These are phyloP conservation scores for Aspergillus sojae DNA, from an alignment of 2,329 filamentous ascomycete species.

Conservation along the genomic window DNA sequence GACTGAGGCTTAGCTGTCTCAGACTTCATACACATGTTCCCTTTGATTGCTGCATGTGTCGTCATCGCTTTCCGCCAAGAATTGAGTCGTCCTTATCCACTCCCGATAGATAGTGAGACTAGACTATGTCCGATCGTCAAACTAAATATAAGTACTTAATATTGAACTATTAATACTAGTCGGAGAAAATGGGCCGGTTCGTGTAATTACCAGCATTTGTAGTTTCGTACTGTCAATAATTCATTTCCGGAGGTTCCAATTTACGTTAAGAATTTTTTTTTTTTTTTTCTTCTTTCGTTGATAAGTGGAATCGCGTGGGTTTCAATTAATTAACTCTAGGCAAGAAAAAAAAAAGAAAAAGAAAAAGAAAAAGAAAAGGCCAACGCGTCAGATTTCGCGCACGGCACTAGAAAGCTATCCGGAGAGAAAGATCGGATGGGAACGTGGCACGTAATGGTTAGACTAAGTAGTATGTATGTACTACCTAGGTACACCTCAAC, in stretches of 20 bases:
- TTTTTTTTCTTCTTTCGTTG: too few species aligned
- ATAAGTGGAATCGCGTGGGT: too few species aligned
- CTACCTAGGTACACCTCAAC: background rate
- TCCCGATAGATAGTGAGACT: background rate
- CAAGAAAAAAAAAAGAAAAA: too few species aligned
- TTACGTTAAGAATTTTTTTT: background rate
- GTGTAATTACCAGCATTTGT: background rate
- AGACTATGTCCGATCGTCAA: slow-evolving; percentile 11
- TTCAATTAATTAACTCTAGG: too few species aligned
- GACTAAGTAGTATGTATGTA: background rate
- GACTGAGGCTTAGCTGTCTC: slow-evolving; percentile 5
- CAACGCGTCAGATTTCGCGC: background rate
- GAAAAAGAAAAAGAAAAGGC: too few species aligned
- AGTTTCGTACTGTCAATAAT: background rate
- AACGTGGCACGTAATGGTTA: background rate
- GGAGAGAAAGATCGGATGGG: background rate
- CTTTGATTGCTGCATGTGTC: slow-evolving; percentile 15
- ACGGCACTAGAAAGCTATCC: background rate
- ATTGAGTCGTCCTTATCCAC: background rate
- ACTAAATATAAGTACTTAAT: slow-evolving; percentile 1
- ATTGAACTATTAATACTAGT: background rate
- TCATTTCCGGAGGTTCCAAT: background rate
- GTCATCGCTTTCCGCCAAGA: slow-evolving; percentile 14
- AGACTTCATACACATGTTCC: slow-evolving; percentile 1
- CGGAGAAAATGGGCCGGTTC: background rate